Base-by-base conservation (phyloP, 2,329 filamentous ascomycete species). In the Fusarium scirpi region DNA sequence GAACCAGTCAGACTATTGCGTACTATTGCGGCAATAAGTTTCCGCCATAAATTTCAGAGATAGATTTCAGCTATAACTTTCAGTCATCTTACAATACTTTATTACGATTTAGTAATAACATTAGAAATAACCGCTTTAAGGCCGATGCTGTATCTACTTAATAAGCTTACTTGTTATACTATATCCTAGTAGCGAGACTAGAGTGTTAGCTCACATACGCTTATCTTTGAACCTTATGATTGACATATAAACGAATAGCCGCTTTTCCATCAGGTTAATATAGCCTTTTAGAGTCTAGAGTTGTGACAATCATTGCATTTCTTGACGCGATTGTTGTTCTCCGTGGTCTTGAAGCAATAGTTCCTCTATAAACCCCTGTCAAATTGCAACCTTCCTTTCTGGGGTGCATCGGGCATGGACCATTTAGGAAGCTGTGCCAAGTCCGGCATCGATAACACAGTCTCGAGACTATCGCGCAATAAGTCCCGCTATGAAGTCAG, bases 391-490 rank as follows among this genome's bases (percentile, higher is more conserved):
- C 51, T 54, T 54, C 51, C 51, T 30, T 54, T 54, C 34, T 45
- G 25, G 40, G 51, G 25, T 45, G 51, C 51, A 54, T 54, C 51
- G 51, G 51, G 16, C 27, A 32, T 54, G 51, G 40, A 45, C 51
- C 51, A 20, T 54, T 54, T 54, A 54, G 51, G 51, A 54, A 54
- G 51, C 38, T 54, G 38, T 24, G 38, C 40, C 25, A 45, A 54
- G 51, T 45, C 25, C 27, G 9, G 32, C 18, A 32, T 16, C 3
- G 22, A 13, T 24, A 10, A 16, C 27, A 20, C n/a, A 43, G 38
- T 22, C 18, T 10, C 20, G 20, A 32, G 5, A 32, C 51, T 54
- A 54, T 54, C 51, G 51, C 51, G 51, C 51, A 54, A 54, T 54
- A 5, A 15, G 22, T 45, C 27, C 27, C 25, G 16, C 30, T 27